phyloP scores from a whole-genome alignment of 1,284 basidiomycete genomes.

The Ustilago lituana region DNA sequence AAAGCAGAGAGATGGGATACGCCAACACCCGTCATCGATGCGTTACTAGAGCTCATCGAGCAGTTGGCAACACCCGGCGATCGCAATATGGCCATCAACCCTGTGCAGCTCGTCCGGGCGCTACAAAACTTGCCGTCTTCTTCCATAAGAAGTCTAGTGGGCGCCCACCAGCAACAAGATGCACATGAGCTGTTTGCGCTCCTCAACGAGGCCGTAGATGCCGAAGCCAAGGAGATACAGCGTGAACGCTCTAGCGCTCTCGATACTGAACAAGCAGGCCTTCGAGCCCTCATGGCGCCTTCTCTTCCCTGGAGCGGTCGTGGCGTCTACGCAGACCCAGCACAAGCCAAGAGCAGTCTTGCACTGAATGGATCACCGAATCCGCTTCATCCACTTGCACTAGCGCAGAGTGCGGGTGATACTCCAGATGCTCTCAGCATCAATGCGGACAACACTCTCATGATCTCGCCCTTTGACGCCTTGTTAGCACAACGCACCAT shows the following conservation, averaged over 20 bases:
- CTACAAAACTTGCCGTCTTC: constrained; percentile 48
- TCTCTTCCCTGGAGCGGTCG: constrained; percentile 41
- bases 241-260: constrained; percentile 23
- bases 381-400: constrained; percentile 1
- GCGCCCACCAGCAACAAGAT: constrained; percentile 66
- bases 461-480: constrained; percentile 49
- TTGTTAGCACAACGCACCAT: constrained; percentile 58
- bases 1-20: constrained; percentile 59
- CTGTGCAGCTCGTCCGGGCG: constrained; percentile 47
- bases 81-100: constrained; percentile 54
- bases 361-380: background rate
- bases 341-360: constrained; percentile 9
- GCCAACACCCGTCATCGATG: constrained; percentile 62
- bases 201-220: constrained; percentile 57
- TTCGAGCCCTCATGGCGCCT: constrained; percentile 46
- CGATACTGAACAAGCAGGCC: constrained; percentile 32
- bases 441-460: constrained; percentile 9
- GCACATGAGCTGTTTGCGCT: constrained; percentile 65
- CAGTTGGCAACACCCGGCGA: constrained; percentile 39
- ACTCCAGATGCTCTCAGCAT: background rate
- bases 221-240: constrained; percentile 48
- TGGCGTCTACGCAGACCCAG: constrained; percentile 34
- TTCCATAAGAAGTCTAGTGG: constrained; percentile 55
- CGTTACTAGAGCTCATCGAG: constrained; percentile 52
- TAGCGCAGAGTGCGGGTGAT: background rate